Base-by-base conservation (phyloP, 495 filamentous ascomycete species). In the Podospora comata region DNA sequence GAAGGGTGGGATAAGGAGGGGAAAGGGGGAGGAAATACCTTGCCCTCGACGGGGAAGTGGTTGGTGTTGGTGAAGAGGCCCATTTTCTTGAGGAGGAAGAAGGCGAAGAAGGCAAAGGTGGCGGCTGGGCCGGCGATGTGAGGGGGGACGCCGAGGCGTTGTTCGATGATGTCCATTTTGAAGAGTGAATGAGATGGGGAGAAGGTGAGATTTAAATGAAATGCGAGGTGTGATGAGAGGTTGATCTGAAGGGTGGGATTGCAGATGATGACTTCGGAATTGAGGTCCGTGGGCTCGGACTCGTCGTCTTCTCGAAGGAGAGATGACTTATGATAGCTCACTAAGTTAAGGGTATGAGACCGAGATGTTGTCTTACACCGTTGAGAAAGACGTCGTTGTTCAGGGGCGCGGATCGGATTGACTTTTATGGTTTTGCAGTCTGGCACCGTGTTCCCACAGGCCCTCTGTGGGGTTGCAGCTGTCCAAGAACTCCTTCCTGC, bases 21-120 rank as follows among this genome's bases (percentile, higher is more conserved):
- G 67, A 34, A 56, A 20, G 15, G 7, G 68, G 20, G 58, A 28
- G 5, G 6, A 80, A 85, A 67, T 83, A 94, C 92, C 79, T 87
- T 87, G 73, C 92, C 92, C 71, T 93, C 86, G 13, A 97, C 90
- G 69, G 86, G 86, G 78, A 97, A 91, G 55, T 92, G 87, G 73
- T 96, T 95, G 72, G 85, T 88, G 68, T 81, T 76, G 26, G 80
- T 77, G 67, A 92, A 90, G 60, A 86, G 77, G 39, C 89, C 86
- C 90, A 94, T 93, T 67, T 20, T 56, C 20, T 84, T 87, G 53
- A 74, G 57, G 20, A 81, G 73, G 48, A 87, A 72, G 60, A 88
- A 62, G 54, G 83, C 74, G 65, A 48, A 48, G 20, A 81, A 74
- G 39, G 87, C 72, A 59, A 88, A 62, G 53, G 83, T 74, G 66